Evolutionary conservation across 768 basidiomycete species (phyloP), one percentile per base, ranked within the genome.

Genomic region (Candolleomyces aberdarensis): DNA sequence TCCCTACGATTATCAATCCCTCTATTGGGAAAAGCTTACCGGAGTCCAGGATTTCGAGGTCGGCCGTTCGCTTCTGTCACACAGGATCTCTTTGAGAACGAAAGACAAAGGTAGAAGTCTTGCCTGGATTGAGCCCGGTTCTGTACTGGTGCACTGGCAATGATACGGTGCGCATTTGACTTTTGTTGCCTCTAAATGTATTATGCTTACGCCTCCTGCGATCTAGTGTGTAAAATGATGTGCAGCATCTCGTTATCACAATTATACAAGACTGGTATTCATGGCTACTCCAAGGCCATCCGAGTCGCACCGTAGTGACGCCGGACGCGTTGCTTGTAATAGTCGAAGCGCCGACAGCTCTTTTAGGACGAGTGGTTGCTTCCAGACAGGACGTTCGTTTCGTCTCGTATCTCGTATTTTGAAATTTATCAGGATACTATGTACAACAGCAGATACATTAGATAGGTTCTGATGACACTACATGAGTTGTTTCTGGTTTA

Each of bases 91-190:
- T 89, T 87, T 63, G 85, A 56, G 14, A 44, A 19, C 14, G 60
- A 91, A 52, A 81, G 75, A 13, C 92, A 94, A 67, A 71, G 66
- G 31, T 94, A 92, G 92, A 94, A 94, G 67, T 67, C 74, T 5
- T 71, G 59, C 84, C 83, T 8, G 89, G 86, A 5, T 71, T 84
- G 8, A 75, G 78, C 8, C 83, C 85, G 56, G 73, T 86, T 9
- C 69, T 92, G 5, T 74, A 77, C 11, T 94, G 91, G 90, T 89
- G 87, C 71, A 75, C 91, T 26, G 67, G 73, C n/a, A 78, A 85
- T 63, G 78, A 85, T 14, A 71, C 83, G 69, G 92, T 56, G 15
- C 39, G 26, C 26, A 4, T 49, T 31, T 19, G 48, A 51, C 49
- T 55, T 15, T 9, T 11, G 51, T 55, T 49, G 48, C 58, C 40